These are phyloP conservation scores for Hippophae gyantsensis DNA, from an alignment of 306 rosid species.

Conservation along the genomic window DNA sequence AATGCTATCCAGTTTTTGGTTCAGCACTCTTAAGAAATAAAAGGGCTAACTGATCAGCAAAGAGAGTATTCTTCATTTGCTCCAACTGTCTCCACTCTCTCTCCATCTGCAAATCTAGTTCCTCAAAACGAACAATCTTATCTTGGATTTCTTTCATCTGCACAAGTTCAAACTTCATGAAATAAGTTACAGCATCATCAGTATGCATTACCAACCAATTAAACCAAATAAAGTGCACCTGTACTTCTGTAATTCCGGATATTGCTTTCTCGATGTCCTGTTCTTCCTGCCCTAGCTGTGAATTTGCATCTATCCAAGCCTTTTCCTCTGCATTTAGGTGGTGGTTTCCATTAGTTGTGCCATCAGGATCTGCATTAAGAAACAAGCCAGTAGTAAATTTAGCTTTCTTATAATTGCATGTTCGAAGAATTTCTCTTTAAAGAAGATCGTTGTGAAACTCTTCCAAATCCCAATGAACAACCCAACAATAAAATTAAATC, in stretches of 20 bases:
- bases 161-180: conserved; percentile 24
- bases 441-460: not conserved
- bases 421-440: not conserved
- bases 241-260: conserved; percentile 46
- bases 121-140: conserved; percentile 51
- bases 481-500: not conserved
- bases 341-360: conserved; percentile 29
- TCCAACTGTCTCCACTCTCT: conserved; percentile 64
- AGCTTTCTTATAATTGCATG: conserved; percentile 3
- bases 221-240: conserved; percentile 30
- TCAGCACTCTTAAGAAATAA: conserved; percentile 31
- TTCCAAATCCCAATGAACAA: not conserved
- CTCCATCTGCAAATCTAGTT: conserved; percentile 61
- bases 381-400: conserved; percentile 14
- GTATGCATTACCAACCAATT: not conserved
- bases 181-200: not conserved
- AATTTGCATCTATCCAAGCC: conserved; percentile 42
- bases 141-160: conserved; percentile 70
- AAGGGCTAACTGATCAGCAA: conserved; percentile 65
- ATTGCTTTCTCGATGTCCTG: conserved; percentile 55
- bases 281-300: conserved; percentile 54
- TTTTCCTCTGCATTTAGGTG: conserved; percentile 21
- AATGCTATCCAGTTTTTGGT: conserved; percentile 23
- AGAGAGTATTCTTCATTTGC: conserved; percentile 56
- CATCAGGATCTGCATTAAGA: conserved; percentile 41